These are phyloP conservation scores for Penicillium alfredii DNA, from an alignment of 495 filamentous ascomycete species.

Conservation along the genomic window DNA sequence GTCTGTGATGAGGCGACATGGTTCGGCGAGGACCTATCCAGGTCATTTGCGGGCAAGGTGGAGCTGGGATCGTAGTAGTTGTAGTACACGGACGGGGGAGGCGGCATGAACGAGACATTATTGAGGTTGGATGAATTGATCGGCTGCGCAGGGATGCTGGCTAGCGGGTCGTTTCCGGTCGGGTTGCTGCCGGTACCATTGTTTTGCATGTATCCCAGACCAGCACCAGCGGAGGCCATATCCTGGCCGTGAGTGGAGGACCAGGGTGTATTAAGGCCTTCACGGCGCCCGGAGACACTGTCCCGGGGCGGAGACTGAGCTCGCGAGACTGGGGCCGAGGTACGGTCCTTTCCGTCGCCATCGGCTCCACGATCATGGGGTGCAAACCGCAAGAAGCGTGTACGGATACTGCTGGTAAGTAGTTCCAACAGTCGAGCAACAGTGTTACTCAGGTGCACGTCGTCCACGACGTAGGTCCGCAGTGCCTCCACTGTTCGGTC, in stretches of 20 bases:
- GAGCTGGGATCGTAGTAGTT: slow-evolving; percentile 43
- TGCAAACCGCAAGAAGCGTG: slow-evolving; percentile 61
- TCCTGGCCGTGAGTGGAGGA: slow-evolving; percentile 18
- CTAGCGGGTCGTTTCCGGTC: slow-evolving; percentile 39
- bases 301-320: slow-evolving; percentile 36
- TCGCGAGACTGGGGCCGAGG: slow-evolving; percentile 31
- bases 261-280: slow-evolving; percentile 31
- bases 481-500: slow-evolving; percentile 75
- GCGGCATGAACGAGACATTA: slow-evolving; percentile 47
- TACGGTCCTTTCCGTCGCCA: slow-evolving; percentile 35
- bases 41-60: slow-evolving; percentile 24
- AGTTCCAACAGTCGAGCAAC: slow-evolving; percentile 90
- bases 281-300: slow-evolving; percentile 23
- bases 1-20: slow-evolving; percentile 28
- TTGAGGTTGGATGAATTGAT: slow-evolving; percentile 45
- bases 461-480: slow-evolving; percentile 82
- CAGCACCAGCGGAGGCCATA: slow-evolving; percentile 18
- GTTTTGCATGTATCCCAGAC: slow-evolving; percentile 30
- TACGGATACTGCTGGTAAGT: slow-evolving; percentile 65
- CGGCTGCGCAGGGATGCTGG: slow-evolving; percentile 41
- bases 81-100: slow-evolving; percentile 43
- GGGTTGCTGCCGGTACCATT: slow-evolving; percentile 20
- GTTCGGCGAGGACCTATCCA: slow-evolving; percentile 25
- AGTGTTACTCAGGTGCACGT: slow-evolving; percentile 89
- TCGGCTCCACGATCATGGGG: slow-evolving; percentile 39